These are phyloP conservation scores for Talinum fruticosum DNA, from an alignment of 148 eudicot species.

Conservation along the genomic window DNA sequence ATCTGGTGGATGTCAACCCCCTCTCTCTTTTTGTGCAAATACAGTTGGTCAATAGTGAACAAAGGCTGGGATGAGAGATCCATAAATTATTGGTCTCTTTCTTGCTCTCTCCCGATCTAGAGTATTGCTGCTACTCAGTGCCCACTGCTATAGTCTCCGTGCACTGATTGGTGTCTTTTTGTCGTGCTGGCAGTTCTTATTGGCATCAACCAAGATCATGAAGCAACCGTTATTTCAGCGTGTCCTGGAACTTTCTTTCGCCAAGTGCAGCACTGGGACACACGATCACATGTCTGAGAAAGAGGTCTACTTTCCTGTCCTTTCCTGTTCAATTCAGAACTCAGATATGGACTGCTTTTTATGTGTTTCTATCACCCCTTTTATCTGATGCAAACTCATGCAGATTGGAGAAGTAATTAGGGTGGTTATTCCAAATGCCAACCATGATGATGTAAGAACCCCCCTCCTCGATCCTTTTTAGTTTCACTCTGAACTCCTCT, in stretches of 20 bases:
- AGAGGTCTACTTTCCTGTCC: conserved; percentile 16
- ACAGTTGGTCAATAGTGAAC: neutral
- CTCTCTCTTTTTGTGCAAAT: too few relatives aligned
- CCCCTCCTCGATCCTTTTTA: neutral
- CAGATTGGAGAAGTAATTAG: conserved; percentile 32
- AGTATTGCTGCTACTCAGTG: neutral
- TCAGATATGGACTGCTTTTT: neutral
- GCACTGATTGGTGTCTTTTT: neutral
- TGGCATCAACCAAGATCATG: conserved; percentile 29
- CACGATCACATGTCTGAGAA: conserved; percentile 19
- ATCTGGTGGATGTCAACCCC: too few relatives aligned
- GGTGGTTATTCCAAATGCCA: conserved; percentile 19
- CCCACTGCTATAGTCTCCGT: neutral
- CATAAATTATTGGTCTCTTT: neutral
- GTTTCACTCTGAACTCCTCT: neutral
- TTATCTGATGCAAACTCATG: conserved; percentile 1
- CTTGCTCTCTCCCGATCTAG: neutral
- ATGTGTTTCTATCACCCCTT: too few relatives aligned
- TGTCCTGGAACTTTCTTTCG: conserved; percentile 26
- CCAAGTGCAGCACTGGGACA: conserved; percentile 17
- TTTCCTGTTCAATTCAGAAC: neutral
- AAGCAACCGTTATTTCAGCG: conserved; percentile 36
- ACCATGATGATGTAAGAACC: conserved; percentile 24
- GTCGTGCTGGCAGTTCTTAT: conserved; percentile 27
- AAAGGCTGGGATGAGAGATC: neutral